Evolutionary conservation across 139 green algal genomes (phyloP), one percentile per base, ranked within the genome.

Genomic region (Asterochloris erici): DNA sequence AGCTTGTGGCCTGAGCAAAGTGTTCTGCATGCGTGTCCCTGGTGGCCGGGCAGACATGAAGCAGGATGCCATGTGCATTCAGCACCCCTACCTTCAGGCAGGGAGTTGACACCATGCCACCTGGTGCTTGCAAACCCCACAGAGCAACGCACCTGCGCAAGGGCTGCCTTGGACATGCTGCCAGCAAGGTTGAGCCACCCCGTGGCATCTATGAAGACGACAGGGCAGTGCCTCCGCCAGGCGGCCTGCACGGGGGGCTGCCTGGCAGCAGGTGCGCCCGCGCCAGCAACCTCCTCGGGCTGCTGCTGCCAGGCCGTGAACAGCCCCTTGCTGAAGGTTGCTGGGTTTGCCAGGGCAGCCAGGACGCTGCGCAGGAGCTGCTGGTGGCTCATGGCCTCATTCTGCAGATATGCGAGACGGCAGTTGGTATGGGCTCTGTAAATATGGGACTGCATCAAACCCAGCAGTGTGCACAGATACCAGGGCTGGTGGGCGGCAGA

Each of bases 151-250:
- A 84, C 90, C 81, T 88, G 87, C 63, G 83, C 75, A 47, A 93
- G 76, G 11, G 74, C 73, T 9, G 83, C 85, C 15, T 78, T 81
- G 14, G 86, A 89, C 47, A 95, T 75, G 24, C 71, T 23, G 0
- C 86, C 86, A 15, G 87, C 89, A 60, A 94, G 73, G 81, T 97
- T 97, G 29, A 90, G 71, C 84, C 87, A 93, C 54, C 93, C 93
- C 17, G 70, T 87, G 47, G 71, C 29, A 75, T 95, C 93, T 38
- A 96, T 64, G 47, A 95, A 87, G 29, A 93, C 87, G 4, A 88
- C 90, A 12, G 78, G 83, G 73, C 84, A 88, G 0, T 77, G 26
- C 29, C 80, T 79, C 26, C 82, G 73, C 82, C 89, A 91, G 6
- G 38, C 38, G 11, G 73, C 76, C 26, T 82, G 66, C 47, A 79